Base-by-base conservation (phyloP, 1,284 basidiomycete species). In the Sanghuangporus weigelae region DNA sequence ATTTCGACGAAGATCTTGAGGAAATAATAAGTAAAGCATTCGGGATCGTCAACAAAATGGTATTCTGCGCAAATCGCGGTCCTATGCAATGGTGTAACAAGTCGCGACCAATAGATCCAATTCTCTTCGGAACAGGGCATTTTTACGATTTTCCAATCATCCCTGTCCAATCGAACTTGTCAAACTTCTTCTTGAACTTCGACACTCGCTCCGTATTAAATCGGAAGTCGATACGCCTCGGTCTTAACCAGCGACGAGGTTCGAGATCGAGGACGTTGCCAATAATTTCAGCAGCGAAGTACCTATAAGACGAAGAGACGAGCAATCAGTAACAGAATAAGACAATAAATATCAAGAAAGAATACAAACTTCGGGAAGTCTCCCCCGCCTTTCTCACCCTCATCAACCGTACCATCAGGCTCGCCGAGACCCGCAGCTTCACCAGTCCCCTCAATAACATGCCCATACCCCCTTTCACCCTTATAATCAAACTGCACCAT, bases 401-500 rank as follows among this genome's bases (percentile, higher is more conserved):
- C 92, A 67, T 93, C 91, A 54, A 88, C 76, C 23, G 81, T 79
- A 35, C 78, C 83, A 35, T 81, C 87, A 57, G 87, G 85, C 48
- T 89, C 88, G 48, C 85, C 87, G 19, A 84, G 82, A 12, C 81
- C 83, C 0, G 79, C 76, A 1, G 81, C 84, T 58, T 92, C 87
- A 26, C 84, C 87, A 1, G 85, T 84, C 1, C 95, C 95, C 73
- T 98, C 95, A 66, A 98, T 96, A 63, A 98, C 91, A 74, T 99
- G 97, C 0, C 97, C 97, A 72, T 95, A 99, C 1, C 95, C 95
- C 73, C 93, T 95, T 75, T 96, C 94, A 36, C 96, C 96, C 71
- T 95, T 96, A 77, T 99, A 85, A 76, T 99, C 97, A 77, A 96
- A 99, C 71, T 95, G 92, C 1, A 99, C 92, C 90, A 96, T 96